Evolutionary conservation across 106 monocot species (phyloP), one percentile per base, ranked within the genome.

Genomic region (Gastrodia elata): DNA sequence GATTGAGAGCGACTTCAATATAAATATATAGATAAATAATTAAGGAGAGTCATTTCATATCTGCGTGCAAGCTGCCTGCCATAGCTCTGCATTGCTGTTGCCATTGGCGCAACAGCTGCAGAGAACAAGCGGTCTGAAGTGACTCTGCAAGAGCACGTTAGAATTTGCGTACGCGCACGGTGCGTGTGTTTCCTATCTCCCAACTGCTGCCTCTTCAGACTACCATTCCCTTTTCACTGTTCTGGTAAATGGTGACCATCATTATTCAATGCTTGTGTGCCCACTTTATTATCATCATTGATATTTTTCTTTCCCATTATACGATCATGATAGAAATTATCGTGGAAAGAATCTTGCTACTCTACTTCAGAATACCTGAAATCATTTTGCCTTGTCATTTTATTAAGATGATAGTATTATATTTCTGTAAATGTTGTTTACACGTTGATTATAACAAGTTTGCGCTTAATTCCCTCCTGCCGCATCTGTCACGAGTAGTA

Each of bases 141-240:
- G 0, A 8, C 30, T 61, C 28, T 26, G 61, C 43, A 43, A n/a
- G n/a, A n/a, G 30, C 28, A 32, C 1, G 61, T 61, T 67, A 6
- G 67, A 5, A 20, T 37, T 61, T n/a, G n/a, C n/a, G 61, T 61
- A 30, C 32, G 61, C n/a, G n/a, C n/a, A n/a, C n/a, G n/a, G n/a
- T n/a, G 30, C 22, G 61, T 61, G 28, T 61, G 61, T 67, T 37
- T 37, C 67, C 67, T 36, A 36, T 67, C 67, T 67, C 37, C 67
- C 67, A 67, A 67, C 67, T 67, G 67, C 67, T 67, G 67, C 37
- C 16, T 35, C 67, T 67, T 67, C 37, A 6, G 36, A 67, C 67
- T 67, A 67, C 67, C 34, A 67, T 9, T 67, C 37, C 37, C 37
- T 67, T 67, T 67, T 67, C 67, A 37, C 36, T 20, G 10, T 67